These are phyloP conservation scores for Solanum clarkiae DNA, from an alignment of 257 asterid species.

Conservation along the genomic window DNA sequence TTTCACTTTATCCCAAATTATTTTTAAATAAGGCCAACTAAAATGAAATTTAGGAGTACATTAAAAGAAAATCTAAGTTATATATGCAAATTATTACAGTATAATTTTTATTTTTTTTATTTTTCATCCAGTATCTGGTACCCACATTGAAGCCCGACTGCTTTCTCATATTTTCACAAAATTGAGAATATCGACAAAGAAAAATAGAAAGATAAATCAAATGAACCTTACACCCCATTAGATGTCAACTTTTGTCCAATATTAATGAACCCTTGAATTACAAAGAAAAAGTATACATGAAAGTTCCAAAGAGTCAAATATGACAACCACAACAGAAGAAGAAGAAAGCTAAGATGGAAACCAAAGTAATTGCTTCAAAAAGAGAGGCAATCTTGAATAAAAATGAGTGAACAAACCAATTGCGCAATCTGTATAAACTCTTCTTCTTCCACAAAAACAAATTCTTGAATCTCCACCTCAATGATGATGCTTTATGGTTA, in stretches of 20 bases:
- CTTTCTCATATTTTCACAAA: neutral
- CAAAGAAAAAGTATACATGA: neutral
- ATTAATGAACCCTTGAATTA: neutral
- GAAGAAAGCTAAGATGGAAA: constrained; percentile 50
- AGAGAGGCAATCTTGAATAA: constrained; percentile 50
- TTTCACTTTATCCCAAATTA: too few relatives aligned
- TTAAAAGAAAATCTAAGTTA: too few relatives aligned
- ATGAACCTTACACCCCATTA: neutral
- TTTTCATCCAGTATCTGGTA: too few relatives aligned
- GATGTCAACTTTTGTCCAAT: neutral
- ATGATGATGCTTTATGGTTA: neutral
- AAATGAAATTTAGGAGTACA: too few relatives aligned
- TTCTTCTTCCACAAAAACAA: neutral
- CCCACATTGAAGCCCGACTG: too few relatives aligned
- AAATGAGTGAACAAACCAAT: constrained; percentile 48
- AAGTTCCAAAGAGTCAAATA: constrained; percentile 15
- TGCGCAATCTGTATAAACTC: constrained; percentile 24
- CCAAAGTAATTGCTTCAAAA: constrained; percentile 51
- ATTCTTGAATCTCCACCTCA: constrained; percentile 33
- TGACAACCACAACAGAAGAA: constrained; percentile 75
- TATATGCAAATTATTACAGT: neutral
- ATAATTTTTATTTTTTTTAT: too few relatives aligned
- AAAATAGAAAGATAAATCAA: neutral
- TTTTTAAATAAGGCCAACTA: too few relatives aligned
- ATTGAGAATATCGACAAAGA: neutral